Conservation (phyloP, 2,329 filamentous ascomycete species). For the Dothidotthia symphoricarpi region DNA sequence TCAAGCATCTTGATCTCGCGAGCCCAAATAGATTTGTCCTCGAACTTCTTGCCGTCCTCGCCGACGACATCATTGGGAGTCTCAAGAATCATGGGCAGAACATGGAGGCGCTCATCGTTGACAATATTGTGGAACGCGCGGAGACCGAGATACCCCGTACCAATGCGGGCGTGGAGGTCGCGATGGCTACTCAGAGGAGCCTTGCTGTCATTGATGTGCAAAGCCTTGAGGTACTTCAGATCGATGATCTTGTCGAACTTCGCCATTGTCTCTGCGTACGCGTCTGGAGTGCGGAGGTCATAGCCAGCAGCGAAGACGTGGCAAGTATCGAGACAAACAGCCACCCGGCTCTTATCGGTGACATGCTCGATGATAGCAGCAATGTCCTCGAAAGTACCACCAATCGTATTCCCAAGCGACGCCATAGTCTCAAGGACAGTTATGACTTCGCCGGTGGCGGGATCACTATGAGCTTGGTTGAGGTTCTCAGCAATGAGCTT, state of each 20-base stretch:
- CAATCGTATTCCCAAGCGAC: constrained; percentile 78
- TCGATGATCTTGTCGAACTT: constrained; percentile 79
- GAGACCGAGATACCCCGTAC: constrained; percentile 87
- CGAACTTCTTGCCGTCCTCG: constrained; percentile 60
- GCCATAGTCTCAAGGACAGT: constrained; percentile 97
- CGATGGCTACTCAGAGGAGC: constrained; percentile 77
- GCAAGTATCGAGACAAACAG: constrained; percentile 95
- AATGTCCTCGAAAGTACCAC: constrained; percentile 81
- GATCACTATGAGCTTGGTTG: constrained; percentile 73
- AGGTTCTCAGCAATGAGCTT: constrained; percentile 76
- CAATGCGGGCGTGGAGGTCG: constrained; percentile 94
- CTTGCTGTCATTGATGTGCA: constrained; percentile 96
- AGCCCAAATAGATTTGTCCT: constrained; percentile 85
- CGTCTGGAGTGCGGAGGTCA: constrained; percentile 73
- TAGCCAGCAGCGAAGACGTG: constrained; percentile 94
- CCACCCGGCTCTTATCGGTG: constrained; percentile 77
- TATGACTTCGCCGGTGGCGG: constrained; percentile 65
- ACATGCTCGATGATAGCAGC: constrained; percentile 78
- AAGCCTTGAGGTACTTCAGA: constrained; percentile 72
- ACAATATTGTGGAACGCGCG: constrained; percentile 88
- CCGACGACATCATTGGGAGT: constrained; percentile 82
- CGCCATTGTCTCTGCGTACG: constrained; percentile 70
- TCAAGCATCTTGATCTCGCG: constrained; percentile 94
- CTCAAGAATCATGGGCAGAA: constrained; percentile 88
- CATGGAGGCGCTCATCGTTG: constrained; percentile 74